Evolutionary conservation across 2,329 filamentous ascomycete genomes (phyloP).

Genomic region (Fragosphaeria purpurea): DNA sequence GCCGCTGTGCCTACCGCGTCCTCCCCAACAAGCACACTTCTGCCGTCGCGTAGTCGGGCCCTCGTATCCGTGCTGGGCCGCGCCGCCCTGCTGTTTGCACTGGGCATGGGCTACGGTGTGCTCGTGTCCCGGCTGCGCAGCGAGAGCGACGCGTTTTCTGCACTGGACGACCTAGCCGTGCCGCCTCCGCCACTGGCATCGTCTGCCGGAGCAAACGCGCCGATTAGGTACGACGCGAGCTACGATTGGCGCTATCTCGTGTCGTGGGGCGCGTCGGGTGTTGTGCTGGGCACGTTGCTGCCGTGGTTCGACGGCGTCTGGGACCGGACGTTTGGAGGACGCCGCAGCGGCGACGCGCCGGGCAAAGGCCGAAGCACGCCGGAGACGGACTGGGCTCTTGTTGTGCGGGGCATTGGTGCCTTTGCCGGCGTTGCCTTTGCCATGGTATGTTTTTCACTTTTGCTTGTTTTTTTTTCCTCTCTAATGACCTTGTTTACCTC

Average conservation of each 20-base stretch:
- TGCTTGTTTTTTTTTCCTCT: background rate
- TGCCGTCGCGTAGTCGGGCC: conserved; percentile 3
- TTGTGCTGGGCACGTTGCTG: conserved; percentile 66
- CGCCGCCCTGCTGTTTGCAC: conserved; percentile 57
- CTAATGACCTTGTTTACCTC: too few relatives aligned
- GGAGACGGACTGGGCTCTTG: conserved; percentile 62
- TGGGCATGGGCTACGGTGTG: conserved; percentile 75
- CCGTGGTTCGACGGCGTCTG: conserved; percentile 77
- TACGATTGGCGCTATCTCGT: conserved; percentile 57
- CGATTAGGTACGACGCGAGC: conserved; percentile 7
- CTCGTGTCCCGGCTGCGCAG: conserved; percentile 73
- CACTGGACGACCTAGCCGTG: conserved; percentile 3
- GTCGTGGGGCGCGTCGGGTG: conserved; percentile 74
- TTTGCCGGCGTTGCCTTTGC: conserved; percentile 54
- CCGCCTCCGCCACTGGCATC: conserved; percentile 35
- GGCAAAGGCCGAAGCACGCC: conserved; percentile 25
- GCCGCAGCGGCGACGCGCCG: conserved; percentile 15
- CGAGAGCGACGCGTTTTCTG: conserved; percentile 36
- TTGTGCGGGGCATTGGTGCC: conserved; percentile 47
- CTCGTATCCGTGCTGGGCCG: conserved; percentile 47
- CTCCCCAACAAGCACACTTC: conserved; percentile 18
- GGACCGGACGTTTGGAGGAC: conserved; percentile 37
- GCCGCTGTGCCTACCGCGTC: conserved; percentile 12
- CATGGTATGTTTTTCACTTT: conserved; percentile 56
- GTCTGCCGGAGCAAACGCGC: conserved; percentile 17